Evolutionary conservation across 129 eudicot species (phyloP).

Genomic region (Chrysanthemum seticuspe): DNA sequence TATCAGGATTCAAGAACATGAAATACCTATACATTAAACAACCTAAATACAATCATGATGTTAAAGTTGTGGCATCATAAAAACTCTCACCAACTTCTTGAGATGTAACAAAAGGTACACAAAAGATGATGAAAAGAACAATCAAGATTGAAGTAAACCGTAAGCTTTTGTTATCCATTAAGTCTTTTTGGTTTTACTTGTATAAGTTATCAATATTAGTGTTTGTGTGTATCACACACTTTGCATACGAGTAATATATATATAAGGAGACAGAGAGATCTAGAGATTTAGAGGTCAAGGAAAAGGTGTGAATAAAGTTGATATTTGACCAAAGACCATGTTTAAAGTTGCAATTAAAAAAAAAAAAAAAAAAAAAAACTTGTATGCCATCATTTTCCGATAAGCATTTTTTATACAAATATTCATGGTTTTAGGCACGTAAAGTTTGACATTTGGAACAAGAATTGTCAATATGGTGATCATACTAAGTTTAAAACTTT

Average conservation of each 20-base stretch:
- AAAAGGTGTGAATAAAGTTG: neutral
- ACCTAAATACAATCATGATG: neutral
- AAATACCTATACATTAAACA: neutral
- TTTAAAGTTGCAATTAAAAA: neutral
- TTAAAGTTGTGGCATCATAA: neutral
- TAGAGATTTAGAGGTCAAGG: neutral
- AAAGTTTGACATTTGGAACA: too few species aligned
- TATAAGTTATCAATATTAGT: constrained; percentile 10
- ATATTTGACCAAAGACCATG: neutral
- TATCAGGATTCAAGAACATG: neutral
- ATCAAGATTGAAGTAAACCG: constrained; percentile 27
- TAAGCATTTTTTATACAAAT: too few species aligned
- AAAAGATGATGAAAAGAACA: constrained; percentile 27
- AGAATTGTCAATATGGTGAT: too few species aligned
- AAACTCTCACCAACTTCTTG: constrained; percentile 61
- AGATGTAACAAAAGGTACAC: constrained; percentile 17
- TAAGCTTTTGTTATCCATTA: constrained; percentile 23
- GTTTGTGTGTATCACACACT: neutral
- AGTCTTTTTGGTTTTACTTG: constrained; percentile 10
- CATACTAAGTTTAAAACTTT: too few species aligned
- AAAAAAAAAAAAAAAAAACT: too few species aligned
- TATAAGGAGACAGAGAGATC: neutral
- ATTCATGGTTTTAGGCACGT: too few species aligned
- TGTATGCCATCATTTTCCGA: neutral
- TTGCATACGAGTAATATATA: neutral